Percentiles rank a stretch among this genome's conserved stretches.
Evolutionary conservation across 306 rosid genomes (phyloP).

Genomic region (Quercus cerris): DNA sequence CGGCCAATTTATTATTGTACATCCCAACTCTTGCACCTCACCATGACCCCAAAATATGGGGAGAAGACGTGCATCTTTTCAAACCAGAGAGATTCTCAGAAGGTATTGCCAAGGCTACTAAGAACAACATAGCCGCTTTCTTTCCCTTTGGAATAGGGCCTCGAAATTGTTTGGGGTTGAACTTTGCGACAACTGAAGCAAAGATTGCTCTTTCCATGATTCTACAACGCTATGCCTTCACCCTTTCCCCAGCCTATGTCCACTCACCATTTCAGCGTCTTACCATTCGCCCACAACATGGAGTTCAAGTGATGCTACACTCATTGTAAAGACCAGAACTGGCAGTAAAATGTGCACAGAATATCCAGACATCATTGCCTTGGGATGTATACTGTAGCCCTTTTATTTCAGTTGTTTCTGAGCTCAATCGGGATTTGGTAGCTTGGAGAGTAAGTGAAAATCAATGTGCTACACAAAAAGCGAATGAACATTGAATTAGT

Average conservation of each 20-base stretch:
- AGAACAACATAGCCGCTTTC: slow-evolving; percentile 11
- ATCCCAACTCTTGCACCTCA: slow-evolving; percentile 6
- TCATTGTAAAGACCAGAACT: neutral
- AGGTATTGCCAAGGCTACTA: slow-evolving; percentile 16
- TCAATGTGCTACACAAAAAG: no score
- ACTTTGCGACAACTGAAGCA: slow-evolving; percentile 18
- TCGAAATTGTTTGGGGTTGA: slow-evolving; percentile 19
- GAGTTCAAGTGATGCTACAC: slow-evolving; percentile 18
- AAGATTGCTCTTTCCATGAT: slow-evolving; percentile 26
- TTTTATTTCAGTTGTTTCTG: no score
- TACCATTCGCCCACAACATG: slow-evolving; percentile 18
- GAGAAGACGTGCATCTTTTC: slow-evolving; percentile 23
- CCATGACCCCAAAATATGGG: slow-evolving; percentile 26
- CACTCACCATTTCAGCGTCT: slow-evolving; percentile 19
- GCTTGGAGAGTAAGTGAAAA: no score
- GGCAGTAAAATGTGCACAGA: no score
- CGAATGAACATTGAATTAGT: no score
- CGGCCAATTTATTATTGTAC: slow-evolving; percentile 1
- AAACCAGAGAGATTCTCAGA: slow-evolving; percentile 28
- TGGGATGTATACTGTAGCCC: no score
- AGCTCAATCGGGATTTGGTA: no score
- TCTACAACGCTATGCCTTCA: slow-evolving; percentile 17
- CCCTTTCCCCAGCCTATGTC: slow-evolving; percentile 17
- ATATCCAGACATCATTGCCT: no score
- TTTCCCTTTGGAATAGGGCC: slow-evolving; percentile 25